Evolutionary conservation across 371 early-diverging fungal species (phyloP).

Genomic region (Blakeslea trispora): DNA sequence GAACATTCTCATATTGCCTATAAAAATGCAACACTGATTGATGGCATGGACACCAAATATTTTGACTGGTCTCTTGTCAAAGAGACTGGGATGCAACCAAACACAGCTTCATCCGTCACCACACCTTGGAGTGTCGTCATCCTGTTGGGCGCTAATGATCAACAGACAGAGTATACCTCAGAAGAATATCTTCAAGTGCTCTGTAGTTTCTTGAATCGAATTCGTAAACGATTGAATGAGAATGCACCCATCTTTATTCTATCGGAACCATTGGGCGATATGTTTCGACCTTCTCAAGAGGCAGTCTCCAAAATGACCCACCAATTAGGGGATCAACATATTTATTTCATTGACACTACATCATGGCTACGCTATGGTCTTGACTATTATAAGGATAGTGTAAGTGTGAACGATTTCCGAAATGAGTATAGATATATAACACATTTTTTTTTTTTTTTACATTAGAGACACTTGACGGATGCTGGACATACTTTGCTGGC

Average conservation of each 20-base stretch:
- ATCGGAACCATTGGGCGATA: constrained; percentile 44
- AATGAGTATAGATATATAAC: too few species aligned
- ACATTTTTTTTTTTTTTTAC: constrained; percentile 6
- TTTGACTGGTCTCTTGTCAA: constrained; percentile 23
- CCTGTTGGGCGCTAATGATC: constrained; percentile 28
- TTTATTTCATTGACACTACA: constrained; percentile 47
- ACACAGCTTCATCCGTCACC: constrained; percentile 6
- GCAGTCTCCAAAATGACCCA: constrained; percentile 31
- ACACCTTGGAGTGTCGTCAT: constrained; percentile 24
- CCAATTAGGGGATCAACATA: constrained; percentile 30
- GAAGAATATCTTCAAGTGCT: constrained; percentile 12
- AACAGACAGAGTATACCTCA: constrained; percentile 13
- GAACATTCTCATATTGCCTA: constrained; percentile 42
- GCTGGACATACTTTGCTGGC: constrained; percentile 40
- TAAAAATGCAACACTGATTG: constrained; percentile 31
- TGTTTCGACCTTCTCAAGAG: constrained; percentile 40
- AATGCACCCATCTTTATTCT: constrained; percentile 39
- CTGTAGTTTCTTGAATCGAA: constrained; percentile 6
- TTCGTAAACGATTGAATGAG: constrained; percentile 12
- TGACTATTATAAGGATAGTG: constrained; percentile 31
- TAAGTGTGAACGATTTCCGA: too few species aligned
- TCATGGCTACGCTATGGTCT: constrained; percentile 41
- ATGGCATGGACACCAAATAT: constrained; percentile 39
- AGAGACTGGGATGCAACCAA: too few species aligned
- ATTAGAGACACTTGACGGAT: constrained; percentile 38